phyloP scores from a whole-genome alignment of 2,329 filamentous ascomycete genomes.

The Colletotrichum nymphaeae region DNA sequence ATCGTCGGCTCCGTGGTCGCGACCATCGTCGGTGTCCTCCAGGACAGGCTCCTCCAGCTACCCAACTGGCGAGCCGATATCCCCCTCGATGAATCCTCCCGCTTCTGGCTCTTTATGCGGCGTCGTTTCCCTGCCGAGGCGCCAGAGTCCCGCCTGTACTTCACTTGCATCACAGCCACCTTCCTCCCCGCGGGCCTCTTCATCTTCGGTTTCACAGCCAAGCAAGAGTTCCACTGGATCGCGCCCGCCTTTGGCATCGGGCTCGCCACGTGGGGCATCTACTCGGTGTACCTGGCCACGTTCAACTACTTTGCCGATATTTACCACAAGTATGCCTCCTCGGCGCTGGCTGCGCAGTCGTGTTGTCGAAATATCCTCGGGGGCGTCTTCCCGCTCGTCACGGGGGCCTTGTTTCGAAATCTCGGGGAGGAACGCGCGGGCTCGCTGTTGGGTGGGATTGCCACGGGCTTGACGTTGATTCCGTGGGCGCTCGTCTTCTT shows the following conservation, averaged over 20 bases:
- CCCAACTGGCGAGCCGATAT: constrained; percentile 48
- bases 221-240: constrained; percentile 74
- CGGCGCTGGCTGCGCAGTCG: constrained; percentile 86
- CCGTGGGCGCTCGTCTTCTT: constrained; percentile 88
- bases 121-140: constrained; percentile 60
- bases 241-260: constrained; percentile 76
- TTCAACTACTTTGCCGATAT: constrained; percentile 95
- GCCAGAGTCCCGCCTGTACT: constrained; percentile 86
- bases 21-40: constrained; percentile 76
- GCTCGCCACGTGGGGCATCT: constrained; percentile 86
- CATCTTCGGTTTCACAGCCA: constrained; percentile 81
- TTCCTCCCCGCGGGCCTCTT: constrained; percentile 85
- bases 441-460: constrained; percentile 81
- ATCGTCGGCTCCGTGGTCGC: constrained; percentile 72
- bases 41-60: constrained; percentile 73
- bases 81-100: constrained; percentile 44
- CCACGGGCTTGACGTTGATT: constrained; percentile 76
- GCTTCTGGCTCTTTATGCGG: constrained; percentile 59
- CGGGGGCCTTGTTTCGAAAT: constrained; percentile 76
- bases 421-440: constrained; percentile 79
- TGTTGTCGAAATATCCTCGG: constrained; percentile 88
- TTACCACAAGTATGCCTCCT: constrained; percentile 87
- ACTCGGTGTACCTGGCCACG: constrained; percentile 85
- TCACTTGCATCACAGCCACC: constrained; percentile 79
- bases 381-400: constrained; percentile 84